Conservation (phyloP, 352 stramenopile species). For the Globisporangium alternatum region DNA sequence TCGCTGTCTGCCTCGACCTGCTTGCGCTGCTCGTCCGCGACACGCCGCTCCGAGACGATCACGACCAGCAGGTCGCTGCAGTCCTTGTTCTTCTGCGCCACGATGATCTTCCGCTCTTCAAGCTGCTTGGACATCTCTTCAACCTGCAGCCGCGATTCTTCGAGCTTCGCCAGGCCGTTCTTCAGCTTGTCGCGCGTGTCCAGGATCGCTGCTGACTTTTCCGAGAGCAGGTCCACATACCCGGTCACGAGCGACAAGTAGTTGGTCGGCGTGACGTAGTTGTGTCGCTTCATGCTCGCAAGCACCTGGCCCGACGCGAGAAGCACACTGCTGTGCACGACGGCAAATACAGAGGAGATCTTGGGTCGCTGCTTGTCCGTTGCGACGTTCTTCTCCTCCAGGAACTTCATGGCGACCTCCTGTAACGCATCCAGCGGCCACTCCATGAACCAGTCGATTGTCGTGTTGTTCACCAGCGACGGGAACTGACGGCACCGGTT, state of each 20-base stretch:
- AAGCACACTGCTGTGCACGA: slow-evolving; percentile 88
- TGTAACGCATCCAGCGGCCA: slow-evolving; percentile 91
- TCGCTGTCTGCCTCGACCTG: slow-evolving; percentile 93
- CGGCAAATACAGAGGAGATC: slow-evolving; percentile 86
- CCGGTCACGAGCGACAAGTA: slow-evolving; percentile 92
- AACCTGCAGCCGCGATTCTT: slow-evolving; percentile 79
- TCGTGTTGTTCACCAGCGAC: slow-evolving; percentile 93
- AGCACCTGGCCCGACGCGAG: slow-evolving; percentile 82
- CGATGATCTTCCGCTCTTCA: slow-evolving; percentile 87
- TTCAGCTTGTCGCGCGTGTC: slow-evolving; percentile 82
- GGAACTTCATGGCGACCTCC: slow-evolving; percentile 92
- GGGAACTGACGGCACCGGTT: slow-evolving; percentile 89
- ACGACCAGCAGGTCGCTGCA: slow-evolving; percentile 94
- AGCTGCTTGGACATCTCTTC: slow-evolving; percentile 87
- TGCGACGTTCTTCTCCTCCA: slow-evolving; percentile 85
- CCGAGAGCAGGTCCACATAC: slow-evolving; percentile 80
- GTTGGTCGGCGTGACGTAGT: slow-evolving; percentile 94
- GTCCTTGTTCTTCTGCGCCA: slow-evolving; percentile 92
- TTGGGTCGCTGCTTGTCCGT: slow-evolving; percentile 69
- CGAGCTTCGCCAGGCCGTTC: slow-evolving; percentile 78
- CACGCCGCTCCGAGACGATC: slow-evolving; percentile 92
- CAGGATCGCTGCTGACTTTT: slow-evolving; percentile 71
- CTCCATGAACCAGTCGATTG: slow-evolving; percentile 93
- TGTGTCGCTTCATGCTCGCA: slow-evolving; percentile 89
- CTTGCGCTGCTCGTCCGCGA: slow-evolving; percentile 92